A percentile compares a stretch with the other conserved stretches of the same genome.
Evolutionary conservation across 2,329 filamentous ascomycete species (phyloP).

Genomic region (Calonectria henricotiae): DNA sequence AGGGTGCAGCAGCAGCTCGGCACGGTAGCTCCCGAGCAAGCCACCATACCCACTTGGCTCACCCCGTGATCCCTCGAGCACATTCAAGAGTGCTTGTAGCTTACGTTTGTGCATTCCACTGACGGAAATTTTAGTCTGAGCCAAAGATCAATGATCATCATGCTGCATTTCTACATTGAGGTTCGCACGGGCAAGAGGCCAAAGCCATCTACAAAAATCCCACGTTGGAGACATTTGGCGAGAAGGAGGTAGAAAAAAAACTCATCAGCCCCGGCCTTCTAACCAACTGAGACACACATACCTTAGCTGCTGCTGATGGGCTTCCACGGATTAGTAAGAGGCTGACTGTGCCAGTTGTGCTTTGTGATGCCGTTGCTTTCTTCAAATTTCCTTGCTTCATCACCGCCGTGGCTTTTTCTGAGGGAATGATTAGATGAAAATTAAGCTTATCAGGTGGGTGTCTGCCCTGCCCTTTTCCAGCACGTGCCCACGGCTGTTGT

Average conservation of each 20-base stretch:
- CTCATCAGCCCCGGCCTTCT: not conserved
- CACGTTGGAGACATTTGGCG: constrained; percentile 1
- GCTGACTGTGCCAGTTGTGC: not conserved
- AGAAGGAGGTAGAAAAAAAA: not conserved
- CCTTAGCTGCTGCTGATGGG: not conserved
- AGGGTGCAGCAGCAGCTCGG: not conserved
- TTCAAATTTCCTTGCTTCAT: not conserved
- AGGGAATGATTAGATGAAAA: not conserved
- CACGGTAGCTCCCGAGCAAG: constrained; percentile 14
- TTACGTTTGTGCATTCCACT: not conserved
- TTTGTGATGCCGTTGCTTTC: not conserved
- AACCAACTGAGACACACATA: not conserved
- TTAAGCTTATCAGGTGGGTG: constrained; percentile 8
- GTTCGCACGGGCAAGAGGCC: not conserved
- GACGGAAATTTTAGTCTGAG: not conserved
- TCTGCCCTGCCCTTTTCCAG: not conserved
- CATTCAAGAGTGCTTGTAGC: not conserved
- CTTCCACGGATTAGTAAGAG: not conserved
- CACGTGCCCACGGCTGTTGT: not conserved
- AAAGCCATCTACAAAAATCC: not conserved
- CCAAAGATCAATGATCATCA: not conserved
- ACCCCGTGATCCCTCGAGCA: not conserved
- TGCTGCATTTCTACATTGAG: not conserved
- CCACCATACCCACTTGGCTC: not conserved
- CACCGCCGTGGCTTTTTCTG: no score